Percentiles rank a stretch among this genome's conserved stretches.
Conservation (phyloP, 139 green algal species). For the Chlorella sp. region DNA sequence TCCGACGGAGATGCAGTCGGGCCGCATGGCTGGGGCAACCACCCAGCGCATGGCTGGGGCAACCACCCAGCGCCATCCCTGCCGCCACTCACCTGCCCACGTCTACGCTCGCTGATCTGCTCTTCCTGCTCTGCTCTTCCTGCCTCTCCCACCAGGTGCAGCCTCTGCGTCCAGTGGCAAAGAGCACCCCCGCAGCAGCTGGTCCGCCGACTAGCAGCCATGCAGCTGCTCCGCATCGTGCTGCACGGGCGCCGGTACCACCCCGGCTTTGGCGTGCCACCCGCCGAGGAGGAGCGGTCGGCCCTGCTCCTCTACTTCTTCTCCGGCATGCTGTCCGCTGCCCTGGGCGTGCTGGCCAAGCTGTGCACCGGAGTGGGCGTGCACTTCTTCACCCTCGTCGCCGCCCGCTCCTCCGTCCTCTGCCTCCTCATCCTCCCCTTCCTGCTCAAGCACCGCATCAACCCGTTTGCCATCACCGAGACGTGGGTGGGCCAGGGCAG, state of each 20-base stretch:
- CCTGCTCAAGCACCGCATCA: constrained; percentile 1
- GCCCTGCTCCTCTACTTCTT: background rate
- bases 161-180: too few relatives aligned
- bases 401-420: background rate
- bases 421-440: background rate
- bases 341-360: background rate
- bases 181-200: too few relatives aligned
- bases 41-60: too few relatives aligned
- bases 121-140: too few relatives aligned
- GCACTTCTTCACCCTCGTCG: constrained; percentile 9
- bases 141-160: too few relatives aligned
- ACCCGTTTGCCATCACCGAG: constrained; percentile 13
- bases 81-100: too few relatives aligned
- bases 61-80: too few relatives aligned
- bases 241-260: background rate
- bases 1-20: too few relatives aligned
- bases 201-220: background rate
- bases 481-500: background rate
- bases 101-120: too few relatives aligned
- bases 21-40: too few relatives aligned
- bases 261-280: background rate
- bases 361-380: background rate
- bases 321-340: background rate
- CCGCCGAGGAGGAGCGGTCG: background rate
- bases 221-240: constrained; percentile 1